Evolutionary conservation across 176 grass and related monocot species (phyloP).

Genomic region (Triticum urartu): DNA sequence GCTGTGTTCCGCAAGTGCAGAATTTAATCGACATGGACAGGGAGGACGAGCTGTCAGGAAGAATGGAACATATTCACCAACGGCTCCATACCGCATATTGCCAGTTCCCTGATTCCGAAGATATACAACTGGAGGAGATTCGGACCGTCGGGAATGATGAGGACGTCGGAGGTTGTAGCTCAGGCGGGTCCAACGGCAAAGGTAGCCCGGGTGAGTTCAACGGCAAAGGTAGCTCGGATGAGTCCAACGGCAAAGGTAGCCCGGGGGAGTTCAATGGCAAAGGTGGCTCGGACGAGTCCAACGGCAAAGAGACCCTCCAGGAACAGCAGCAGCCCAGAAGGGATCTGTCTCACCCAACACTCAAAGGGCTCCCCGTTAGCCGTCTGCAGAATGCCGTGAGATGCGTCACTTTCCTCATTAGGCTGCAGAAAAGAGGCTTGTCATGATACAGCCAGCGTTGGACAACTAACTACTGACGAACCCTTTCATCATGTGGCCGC

Average conservation of each 20-base stretch:
- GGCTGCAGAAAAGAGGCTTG: slow-evolving; percentile 53
- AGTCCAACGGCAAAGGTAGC: slow-evolving; percentile 17
- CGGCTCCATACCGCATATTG: slow-evolving; percentile 56
- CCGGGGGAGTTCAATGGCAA: background rate
- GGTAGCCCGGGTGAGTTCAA: too few species aligned
- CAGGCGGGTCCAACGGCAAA: background rate
- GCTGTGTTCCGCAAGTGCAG: slow-evolving; percentile 33
- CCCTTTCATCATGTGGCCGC: background rate
- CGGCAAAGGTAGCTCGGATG: too few species aligned
- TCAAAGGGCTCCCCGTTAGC: slow-evolving; percentile 51
- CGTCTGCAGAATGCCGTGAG: slow-evolving; percentile 47
- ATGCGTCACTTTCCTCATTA: slow-evolving; percentile 48
- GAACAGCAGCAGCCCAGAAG: background rate
- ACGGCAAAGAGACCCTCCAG: slow-evolving; percentile 22
- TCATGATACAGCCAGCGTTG: background rate
- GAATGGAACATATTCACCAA: slow-evolving; percentile 71
- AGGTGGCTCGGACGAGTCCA: background rate
- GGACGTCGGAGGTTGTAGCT: slow-evolving; percentile 15
- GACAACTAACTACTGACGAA: background rate
- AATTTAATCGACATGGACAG: slow-evolving; percentile 81
- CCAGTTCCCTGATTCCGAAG: slow-evolving; percentile 47
- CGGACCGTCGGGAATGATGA: slow-evolving; percentile 12
- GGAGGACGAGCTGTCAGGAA: slow-evolving; percentile 57
- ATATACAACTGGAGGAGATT: slow-evolving; percentile 41
- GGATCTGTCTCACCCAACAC: slow-evolving; percentile 56